phyloP scores from a whole-genome alignment of 331 rosid genomes.

The Quercus lobata region DNA sequence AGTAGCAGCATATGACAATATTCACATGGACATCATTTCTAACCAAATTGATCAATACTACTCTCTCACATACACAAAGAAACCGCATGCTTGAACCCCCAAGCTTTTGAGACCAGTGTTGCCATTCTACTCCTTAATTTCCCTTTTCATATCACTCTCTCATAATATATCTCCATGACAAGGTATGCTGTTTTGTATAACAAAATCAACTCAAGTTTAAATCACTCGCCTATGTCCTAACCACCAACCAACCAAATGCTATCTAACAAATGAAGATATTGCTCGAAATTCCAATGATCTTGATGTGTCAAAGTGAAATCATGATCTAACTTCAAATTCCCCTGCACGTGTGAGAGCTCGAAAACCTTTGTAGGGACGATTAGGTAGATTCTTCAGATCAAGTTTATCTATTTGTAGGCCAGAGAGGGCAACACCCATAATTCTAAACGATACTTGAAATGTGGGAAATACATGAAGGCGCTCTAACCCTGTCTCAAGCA shows the following conservation, averaged over 20 bases:
- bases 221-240: not conserved
- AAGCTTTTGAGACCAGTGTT: too few relatives aligned
- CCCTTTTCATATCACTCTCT: too few relatives aligned
- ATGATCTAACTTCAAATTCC: conserved; percentile 82
- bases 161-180: too few relatives aligned
- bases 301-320: conserved; percentile 4
- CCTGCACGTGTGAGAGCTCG: conserved; percentile 86
- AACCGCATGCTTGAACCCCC: too few relatives aligned
- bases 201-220: not conserved
- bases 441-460: conserved; percentile 72
- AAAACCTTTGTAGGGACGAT: conserved; percentile 79
- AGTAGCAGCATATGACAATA: too few relatives aligned
- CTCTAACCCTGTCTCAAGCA: conserved; percentile 78
- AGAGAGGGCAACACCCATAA: conserved; percentile 90
- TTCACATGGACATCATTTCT: too few relatives aligned
- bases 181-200: rapidly evolving
- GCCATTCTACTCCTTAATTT: too few relatives aligned
- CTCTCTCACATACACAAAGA: too few relatives aligned
- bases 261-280: not conserved
- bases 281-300: not conserved
- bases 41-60: too few relatives aligned
- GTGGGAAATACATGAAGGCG: conserved; percentile 84
- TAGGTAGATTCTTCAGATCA: conserved; percentile 63
- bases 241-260: not conserved
- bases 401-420: conserved; percentile 83